A percentile compares a stretch with the other conserved stretches of the same genome.
These are phyloP conservation scores for Skeletonema menzelii DNA, from an alignment of 108 stramenopile genomes.

Conservation along the genomic window DNA sequence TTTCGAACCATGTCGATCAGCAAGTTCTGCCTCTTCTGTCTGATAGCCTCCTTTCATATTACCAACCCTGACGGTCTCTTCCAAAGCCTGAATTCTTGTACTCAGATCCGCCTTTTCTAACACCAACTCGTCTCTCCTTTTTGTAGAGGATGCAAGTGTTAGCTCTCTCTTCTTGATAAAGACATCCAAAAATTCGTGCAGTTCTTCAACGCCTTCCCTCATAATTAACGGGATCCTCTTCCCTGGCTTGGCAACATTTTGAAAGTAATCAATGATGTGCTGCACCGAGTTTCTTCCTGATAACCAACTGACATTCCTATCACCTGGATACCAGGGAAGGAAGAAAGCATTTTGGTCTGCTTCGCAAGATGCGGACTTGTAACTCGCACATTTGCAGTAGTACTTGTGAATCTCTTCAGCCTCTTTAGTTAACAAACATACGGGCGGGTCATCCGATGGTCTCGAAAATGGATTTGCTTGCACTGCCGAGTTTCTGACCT, in stretches of 20 bases:
- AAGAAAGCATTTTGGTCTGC: conserved; percentile 4
- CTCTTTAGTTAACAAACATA: not conserved
- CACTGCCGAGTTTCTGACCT: conserved; percentile 5
- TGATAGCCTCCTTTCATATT: conserved; percentile 9
- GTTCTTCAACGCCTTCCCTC: not conserved
- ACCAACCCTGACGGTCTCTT: conserved; percentile 11
- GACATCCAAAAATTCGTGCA: conserved; percentile 9
- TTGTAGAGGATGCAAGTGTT: not conserved
- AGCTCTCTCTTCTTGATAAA: not conserved
- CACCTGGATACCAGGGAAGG: not conserved
- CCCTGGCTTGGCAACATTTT: conserved; percentile 11
- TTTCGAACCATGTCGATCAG: conserved; percentile 33
- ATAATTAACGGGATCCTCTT: not conserved
- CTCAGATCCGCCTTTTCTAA: conserved; percentile 9
- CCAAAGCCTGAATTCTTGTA: conserved; percentile 23
- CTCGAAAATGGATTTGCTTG: conserved; percentile 24
- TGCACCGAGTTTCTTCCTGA: not conserved
- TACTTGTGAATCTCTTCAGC: conserved; percentile 19
- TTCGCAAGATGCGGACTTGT: not conserved
- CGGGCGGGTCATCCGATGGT: not conserved
- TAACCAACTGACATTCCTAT: not conserved
- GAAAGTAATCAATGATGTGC: conserved; percentile 22
- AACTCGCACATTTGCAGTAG: conserved; percentile 14
- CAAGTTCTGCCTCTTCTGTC: conserved; percentile 23
- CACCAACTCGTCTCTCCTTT: conserved; percentile 1